Base-by-base conservation (phyloP, 495 filamentous ascomycete genomes). In the Poronia punctata region DNA sequence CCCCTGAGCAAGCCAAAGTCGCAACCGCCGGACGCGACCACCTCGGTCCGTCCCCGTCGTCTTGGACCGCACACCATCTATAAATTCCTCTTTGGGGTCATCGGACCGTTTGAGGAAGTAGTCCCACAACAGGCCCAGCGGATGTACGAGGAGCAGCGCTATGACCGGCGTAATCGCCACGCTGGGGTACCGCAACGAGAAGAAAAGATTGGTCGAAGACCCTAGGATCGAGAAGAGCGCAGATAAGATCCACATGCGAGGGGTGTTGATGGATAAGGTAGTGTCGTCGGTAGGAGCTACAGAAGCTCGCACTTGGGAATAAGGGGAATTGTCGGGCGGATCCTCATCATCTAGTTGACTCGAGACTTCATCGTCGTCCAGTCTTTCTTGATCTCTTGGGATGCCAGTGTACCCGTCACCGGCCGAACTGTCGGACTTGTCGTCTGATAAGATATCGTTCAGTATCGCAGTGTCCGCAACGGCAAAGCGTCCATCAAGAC, bases 121-220 rank as follows among this genome's bases (percentile, higher is more conserved):
- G 52, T 90, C 86, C 84, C 87, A 89, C 15, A 84, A 50, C 19
- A 83, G 72, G 35, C 86, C 86, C 23, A 90, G 70, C 0, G 86
- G 86, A 56, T 89, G 86, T 15, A 84, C 86, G 39, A 90, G 70
- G 37, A 92, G 68, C 49, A 92, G 64, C 16, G 86, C 86, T 54
- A 92, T 88, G 32, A 90, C 79, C 10, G 86, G 86, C 0, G 83
- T 87, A 51, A 92, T 89, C 14, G 82, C 78, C 57, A 92, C 84
- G 53, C 84, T 88, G 22, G 86, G 86, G 64, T 90, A 92, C 66
- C 86, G 74, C 45, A 92, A 62, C 23, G 82, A 79, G 65, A 92
- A 86, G 59, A 92, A 88, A 20, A 90, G 63, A 61, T 90, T 92
- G 26, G 84, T 87, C 2, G 83, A 81, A 24, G 84, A 87, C 33